These are phyloP conservation scores for Boeremia exigua DNA, from an alignment of 2,329 filamentous ascomycete species.

Conservation along the genomic window DNA sequence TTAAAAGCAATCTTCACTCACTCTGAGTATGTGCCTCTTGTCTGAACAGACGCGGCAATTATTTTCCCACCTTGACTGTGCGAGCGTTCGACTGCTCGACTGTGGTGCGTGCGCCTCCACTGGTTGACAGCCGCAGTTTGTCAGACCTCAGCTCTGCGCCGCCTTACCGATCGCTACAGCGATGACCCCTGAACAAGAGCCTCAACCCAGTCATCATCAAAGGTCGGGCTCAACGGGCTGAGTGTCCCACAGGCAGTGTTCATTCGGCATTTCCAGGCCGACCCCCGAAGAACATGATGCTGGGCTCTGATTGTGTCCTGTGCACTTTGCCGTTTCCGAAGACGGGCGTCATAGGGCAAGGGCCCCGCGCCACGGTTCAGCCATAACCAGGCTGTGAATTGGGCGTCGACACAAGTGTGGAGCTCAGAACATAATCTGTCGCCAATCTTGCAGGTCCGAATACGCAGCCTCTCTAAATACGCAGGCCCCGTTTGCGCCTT, in stretches of 20 bases:
- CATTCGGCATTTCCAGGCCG: conserved; percentile 11
- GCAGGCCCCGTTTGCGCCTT: conserved; percentile 10
- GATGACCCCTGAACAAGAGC: conserved; percentile 3
- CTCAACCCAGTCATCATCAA: neutral
- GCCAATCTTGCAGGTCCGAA: neutral
- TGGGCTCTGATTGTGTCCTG: conserved; percentile 10
- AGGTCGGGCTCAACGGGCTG: neutral
- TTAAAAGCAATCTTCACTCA: neutral
- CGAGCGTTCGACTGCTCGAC: conserved; percentile 4
- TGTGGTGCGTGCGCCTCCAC: conserved; percentile 8
- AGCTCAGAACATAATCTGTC: conserved; percentile 5
- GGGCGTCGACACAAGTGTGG: conserved; percentile 24
- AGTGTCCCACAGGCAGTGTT: neutral
- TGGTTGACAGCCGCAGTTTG: neutral
- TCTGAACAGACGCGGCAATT: neutral
- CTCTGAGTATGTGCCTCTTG: neutral
- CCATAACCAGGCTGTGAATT: conserved; percentile 30
- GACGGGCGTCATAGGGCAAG: conserved; percentile 33
- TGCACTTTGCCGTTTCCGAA: conserved; percentile 4
- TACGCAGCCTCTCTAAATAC: conserved; percentile 8
- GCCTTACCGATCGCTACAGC: neutral
- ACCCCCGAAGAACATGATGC: conserved; percentile 8
- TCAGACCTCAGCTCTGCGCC: conserved; percentile 6
- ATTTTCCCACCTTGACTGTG: neutral
- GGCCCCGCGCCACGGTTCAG: conserved; percentile 27